Conservation (phyloP, 768 basidiomycete genomes). For the Lactarius quietus region DNA sequence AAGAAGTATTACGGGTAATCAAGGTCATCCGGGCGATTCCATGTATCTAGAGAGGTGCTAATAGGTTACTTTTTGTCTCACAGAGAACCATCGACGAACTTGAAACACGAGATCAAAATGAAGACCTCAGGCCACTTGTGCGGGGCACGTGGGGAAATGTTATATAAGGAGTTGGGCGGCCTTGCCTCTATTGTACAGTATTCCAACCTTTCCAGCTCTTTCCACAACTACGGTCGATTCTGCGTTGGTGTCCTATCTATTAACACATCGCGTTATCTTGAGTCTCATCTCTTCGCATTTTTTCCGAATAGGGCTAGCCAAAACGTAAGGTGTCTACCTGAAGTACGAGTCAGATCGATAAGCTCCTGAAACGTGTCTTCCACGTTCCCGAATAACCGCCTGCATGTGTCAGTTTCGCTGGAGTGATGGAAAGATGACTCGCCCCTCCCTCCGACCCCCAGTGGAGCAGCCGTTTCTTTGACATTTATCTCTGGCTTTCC, state of each 20-base stretch:
- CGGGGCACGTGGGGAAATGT: too few relatives aligned
- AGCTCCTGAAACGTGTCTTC: not conserved
- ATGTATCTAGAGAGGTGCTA: not conserved
- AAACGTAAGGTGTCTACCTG: not conserved
- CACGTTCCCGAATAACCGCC: not conserved
- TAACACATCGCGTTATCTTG: not conserved
- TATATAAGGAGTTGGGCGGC: too few relatives aligned
- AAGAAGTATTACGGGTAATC: not conserved
- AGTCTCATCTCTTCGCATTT: not conserved
- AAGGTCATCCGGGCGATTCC: constrained; percentile 2
- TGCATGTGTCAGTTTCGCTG: not conserved
- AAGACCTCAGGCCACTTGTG: too few relatives aligned
- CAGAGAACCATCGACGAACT: not conserved
- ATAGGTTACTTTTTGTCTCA: not conserved
- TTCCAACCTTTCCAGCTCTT: too few relatives aligned
- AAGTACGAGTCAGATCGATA: not conserved
- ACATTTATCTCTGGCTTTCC: not conserved
- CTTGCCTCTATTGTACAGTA: too few relatives aligned
- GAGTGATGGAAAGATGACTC: too few relatives aligned
- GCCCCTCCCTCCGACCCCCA: too few relatives aligned
- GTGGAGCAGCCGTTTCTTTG: too few relatives aligned
- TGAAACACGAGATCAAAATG: not conserved
- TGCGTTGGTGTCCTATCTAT: not conserved
- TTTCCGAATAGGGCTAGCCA: not conserved
- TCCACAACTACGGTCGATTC: not conserved